phyloP scores from a whole-genome alignment of 1,139 yeast species.

The Suhomyces bribrorum region DNA sequence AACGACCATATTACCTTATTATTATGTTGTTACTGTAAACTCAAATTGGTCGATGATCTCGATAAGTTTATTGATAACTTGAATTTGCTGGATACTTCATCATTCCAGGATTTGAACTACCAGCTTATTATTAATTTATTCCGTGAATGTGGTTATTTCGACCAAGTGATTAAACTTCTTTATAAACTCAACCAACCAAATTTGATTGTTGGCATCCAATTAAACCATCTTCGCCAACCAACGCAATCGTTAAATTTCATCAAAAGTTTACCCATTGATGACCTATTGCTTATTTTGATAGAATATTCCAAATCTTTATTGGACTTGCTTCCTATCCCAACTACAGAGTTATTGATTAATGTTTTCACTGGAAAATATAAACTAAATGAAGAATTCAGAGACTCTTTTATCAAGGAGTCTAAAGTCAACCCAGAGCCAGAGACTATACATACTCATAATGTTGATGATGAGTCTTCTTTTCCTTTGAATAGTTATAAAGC shows the following conservation, averaged over 20 bases:
- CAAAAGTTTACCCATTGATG: slow-evolving; percentile 72
- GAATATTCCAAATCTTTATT: slow-evolving; percentile 68
- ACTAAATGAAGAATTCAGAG: slow-evolving; percentile 21
- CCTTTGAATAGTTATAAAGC: slow-evolving; percentile 68
- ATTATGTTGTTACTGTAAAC: slow-evolving; percentile 80
- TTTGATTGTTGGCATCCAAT: slow-evolving; percentile 73
- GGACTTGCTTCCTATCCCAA: slow-evolving; percentile 72
- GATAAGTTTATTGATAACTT: slow-evolving; percentile 55
- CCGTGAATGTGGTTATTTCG: slow-evolving; percentile 71
- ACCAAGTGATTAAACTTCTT: slow-evolving; percentile 72
- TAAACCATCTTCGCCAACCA: slow-evolving; percentile 67
- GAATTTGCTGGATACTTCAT: slow-evolving; percentile 25
- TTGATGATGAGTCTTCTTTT: slow-evolving; percentile 11
- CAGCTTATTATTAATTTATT: slow-evolving; percentile 71
- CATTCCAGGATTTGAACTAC: slow-evolving; percentile 57
- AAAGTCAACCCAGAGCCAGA: slow-evolving; percentile 3
- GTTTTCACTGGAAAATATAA: slow-evolving; percentile 84
- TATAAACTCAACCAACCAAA: slow-evolving; percentile 72
- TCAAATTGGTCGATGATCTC: slow-evolving; percentile 62
- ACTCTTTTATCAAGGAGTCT: slow-evolving; percentile 4
- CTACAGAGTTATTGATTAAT: slow-evolving; percentile 78
- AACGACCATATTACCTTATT: slow-evolving; percentile 82
- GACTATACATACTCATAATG: slow-evolving; percentile 1
- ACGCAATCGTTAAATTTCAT: slow-evolving; percentile 66
- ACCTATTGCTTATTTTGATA: slow-evolving; percentile 67